Conservation (phyloP, 2,329 filamentous ascomycete genomes). For the Hypoxylon sp. region DNA sequence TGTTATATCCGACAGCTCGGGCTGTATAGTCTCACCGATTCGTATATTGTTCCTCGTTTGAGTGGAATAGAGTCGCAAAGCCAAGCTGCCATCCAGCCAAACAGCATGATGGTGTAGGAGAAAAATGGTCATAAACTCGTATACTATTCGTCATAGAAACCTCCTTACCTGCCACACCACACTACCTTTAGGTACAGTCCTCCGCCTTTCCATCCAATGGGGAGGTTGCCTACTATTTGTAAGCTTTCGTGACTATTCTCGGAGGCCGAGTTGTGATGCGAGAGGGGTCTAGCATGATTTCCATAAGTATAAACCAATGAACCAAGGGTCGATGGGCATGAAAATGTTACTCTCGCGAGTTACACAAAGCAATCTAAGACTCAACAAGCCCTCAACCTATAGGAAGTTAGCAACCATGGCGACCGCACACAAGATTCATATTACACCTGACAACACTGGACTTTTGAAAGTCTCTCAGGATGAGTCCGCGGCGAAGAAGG, state of each 20-base stretch:
- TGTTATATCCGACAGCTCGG: constrained; percentile 4
- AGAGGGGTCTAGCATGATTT: constrained; percentile 12
- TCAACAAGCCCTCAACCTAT: constrained; percentile 15
- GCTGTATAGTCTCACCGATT: neutral
- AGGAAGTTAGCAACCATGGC: constrained; percentile 58
- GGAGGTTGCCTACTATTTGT: constrained; percentile 18
- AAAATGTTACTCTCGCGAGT: constrained; percentile 4
- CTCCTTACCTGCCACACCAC: neutral
- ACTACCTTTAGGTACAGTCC: neutral
- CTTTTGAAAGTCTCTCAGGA: constrained; percentile 64
- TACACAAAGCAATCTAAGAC: constrained; percentile 17
- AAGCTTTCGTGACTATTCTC: constrained; percentile 25
- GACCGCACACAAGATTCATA: constrained; percentile 63
- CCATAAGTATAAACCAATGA: constrained; percentile 7
- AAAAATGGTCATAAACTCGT: constrained; percentile 16
- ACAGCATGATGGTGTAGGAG: neutral
- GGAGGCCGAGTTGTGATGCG: constrained; percentile 23
- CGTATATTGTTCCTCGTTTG: neutral
- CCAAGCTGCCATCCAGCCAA: constrained; percentile 18
- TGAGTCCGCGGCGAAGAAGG: constrained; percentile 72
- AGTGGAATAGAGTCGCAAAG: constrained; percentile 14
- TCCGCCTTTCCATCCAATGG: constrained; percentile 1
- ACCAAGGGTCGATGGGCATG: constrained; percentile 18
- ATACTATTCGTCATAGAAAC: constrained; percentile 17
- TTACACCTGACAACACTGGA: constrained; percentile 66